Percentiles rank a stretch among this genome's conserved stretches.
Conservation (phyloP, 371 early-diverging fungal species). For the Mortierella sp. region DNA sequence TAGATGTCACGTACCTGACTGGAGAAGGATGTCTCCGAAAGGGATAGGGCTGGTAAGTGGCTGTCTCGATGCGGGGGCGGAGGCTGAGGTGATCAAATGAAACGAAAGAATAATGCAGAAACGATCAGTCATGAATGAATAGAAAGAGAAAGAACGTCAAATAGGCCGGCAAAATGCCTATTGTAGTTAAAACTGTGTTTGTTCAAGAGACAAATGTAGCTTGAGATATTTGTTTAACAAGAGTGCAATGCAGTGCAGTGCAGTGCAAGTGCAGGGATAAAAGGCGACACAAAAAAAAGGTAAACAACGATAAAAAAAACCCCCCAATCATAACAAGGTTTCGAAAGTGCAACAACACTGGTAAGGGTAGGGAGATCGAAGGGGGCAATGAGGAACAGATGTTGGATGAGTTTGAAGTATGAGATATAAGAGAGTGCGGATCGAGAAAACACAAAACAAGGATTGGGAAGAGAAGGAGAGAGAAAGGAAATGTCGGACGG, state of each 20-base stretch:
- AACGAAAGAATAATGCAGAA: not conserved
- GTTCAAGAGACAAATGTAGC: not conserved
- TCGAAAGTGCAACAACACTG: not conserved
- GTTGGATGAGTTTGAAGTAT: not conserved
- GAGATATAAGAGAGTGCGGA: not conserved
- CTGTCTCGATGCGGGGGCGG: not conserved
- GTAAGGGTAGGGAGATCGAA: not conserved
- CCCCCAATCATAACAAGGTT: not conserved
- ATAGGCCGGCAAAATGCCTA: not conserved
- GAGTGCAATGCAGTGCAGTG: not conserved
- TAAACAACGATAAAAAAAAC: not conserved
- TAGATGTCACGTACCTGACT: not conserved
- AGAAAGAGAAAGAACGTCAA: not conserved
- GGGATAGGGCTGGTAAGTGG: too few relatives aligned
- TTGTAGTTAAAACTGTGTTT: too few relatives aligned
- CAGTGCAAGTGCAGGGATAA: not conserved
- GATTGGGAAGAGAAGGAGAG: too few relatives aligned
- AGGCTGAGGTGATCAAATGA: not conserved
- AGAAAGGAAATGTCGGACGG: constrained; percentile 1
- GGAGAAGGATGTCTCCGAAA: not conserved
- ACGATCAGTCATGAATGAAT: not conserved
- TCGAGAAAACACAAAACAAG: not conserved
- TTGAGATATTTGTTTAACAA: not conserved
- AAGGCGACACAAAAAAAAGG: not conserved
- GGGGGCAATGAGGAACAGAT: not conserved